Percentiles rank a stretch among this genome's conserved stretches.
Evolutionary conservation across 1,284 basidiomycete species (phyloP).

Genomic region (Pascua guehoae): DNA sequence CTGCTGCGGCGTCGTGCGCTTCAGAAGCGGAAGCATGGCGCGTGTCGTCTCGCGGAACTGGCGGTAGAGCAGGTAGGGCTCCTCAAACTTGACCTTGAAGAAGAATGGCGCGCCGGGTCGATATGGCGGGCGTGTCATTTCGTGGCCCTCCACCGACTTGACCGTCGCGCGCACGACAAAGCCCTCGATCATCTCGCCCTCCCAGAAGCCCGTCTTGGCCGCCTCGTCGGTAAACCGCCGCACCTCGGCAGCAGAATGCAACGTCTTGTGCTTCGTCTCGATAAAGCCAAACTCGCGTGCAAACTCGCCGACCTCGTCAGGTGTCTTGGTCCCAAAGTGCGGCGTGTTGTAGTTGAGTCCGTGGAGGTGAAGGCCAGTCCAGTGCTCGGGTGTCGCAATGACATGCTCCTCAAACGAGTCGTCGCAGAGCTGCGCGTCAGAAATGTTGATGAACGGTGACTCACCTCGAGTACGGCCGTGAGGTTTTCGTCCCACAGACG

Average conservation of each 20-base stretch:
- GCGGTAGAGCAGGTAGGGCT: constrained; percentile 97
- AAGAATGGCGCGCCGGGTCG: constrained; percentile 80
- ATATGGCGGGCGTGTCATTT: constrained; percentile 61
- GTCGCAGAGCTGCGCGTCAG: constrained; percentile 73
- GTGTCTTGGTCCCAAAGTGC: constrained; percentile 69
- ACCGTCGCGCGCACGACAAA: constrained; percentile 88
- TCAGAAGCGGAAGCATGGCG: constrained; percentile 56
- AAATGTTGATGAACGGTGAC: constrained; percentile 22
- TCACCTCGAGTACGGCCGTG: constrained; percentile 87
- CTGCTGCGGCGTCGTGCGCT: constrained; percentile 12
- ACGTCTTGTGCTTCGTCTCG: constrained; percentile 62
- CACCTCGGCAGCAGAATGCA: constrained; percentile 67
- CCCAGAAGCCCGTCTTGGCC: constrained; percentile 68
- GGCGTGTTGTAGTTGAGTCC: constrained; percentile 76
- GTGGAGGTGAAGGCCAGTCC: constrained; percentile 89
- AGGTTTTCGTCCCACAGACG: constrained; percentile 76
- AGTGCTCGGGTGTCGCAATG: constrained; percentile 71
- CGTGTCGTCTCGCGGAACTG: constrained; percentile 96
- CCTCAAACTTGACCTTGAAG: constrained; percentile 99
- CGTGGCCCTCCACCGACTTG: constrained; percentile 26
- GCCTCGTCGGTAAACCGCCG: constrained; percentile 68
- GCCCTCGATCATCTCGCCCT: constrained; percentile 84
- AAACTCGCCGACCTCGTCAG: constrained; percentile 68
- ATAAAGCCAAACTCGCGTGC: constrained; percentile 91
- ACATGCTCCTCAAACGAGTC: constrained; percentile 98